Percentiles rank a stretch among this genome's conserved stretches.
These are phyloP conservation scores for Chlorella sp. DNA, from an alignment of 139 green algal genomes.

Conservation along the genomic window DNA sequence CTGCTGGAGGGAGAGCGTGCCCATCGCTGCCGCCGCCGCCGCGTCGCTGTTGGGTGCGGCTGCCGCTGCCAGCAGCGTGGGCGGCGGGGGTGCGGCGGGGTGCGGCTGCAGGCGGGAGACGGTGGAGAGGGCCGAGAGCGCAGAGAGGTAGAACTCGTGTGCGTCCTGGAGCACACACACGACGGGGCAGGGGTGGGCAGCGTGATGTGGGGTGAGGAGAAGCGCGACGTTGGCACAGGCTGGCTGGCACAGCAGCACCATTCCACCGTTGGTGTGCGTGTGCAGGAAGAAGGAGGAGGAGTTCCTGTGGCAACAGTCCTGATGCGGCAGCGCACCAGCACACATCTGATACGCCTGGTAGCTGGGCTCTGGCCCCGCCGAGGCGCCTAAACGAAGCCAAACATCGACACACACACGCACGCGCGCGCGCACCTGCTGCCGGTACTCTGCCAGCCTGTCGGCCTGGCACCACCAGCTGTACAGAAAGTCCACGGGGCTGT, in stretches of 20 bases:
- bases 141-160: conserved; percentile 90
- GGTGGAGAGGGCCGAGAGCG: conserved; percentile 40
- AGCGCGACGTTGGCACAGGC: too few species aligned
- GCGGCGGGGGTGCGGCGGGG: neutral
- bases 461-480: conserved; percentile 73
- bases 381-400: neutral
- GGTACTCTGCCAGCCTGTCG: conserved; percentile 59
- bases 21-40: neutral
- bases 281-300: too few species aligned
- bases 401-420: neutral
- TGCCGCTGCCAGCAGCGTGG: too few species aligned
- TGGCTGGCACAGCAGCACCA: too few species aligned
- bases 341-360: too few species aligned
- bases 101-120: neutral
- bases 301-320: too few species aligned
- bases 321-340: too few species aligned
- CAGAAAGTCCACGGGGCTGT: conserved; percentile 60
- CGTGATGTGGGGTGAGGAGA: too few species aligned
- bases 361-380: too few species aligned
- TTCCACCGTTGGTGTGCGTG: too few species aligned
- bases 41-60: neutral
- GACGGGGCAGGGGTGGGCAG: too few species aligned
- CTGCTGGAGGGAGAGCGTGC: neutral
- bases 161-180: conserved; percentile 64
- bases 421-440: conserved; percentile 37